These are phyloP conservation scores for Xylaria hypoxylon DNA, from an alignment of 2,329 filamentous ascomycete species.

Conservation along the genomic window DNA sequence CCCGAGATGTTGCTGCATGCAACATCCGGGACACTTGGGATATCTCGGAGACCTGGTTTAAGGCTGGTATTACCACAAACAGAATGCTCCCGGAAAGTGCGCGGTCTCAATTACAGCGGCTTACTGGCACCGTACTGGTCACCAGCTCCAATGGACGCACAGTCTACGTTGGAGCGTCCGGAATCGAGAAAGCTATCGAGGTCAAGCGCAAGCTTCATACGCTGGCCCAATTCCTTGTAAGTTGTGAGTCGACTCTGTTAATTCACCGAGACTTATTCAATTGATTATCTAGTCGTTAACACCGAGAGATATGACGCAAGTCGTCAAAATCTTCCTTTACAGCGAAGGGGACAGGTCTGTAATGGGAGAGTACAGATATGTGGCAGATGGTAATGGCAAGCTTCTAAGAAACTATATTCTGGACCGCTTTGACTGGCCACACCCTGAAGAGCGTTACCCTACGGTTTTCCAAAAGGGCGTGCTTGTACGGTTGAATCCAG, in stretches of 20 bases:
- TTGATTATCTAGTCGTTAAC: conserved; percentile 15
- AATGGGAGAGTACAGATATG: conserved; percentile 38
- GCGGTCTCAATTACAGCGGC: conserved; percentile 34
- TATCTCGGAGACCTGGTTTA: conserved; percentile 25
- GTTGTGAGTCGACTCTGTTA: conserved; percentile 22
- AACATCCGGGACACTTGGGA: conserved; percentile 33
- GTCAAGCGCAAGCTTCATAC: conserved; percentile 43
- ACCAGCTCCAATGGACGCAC: conserved; percentile 26
- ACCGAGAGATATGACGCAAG: conserved; percentile 3
- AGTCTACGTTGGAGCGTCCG: conserved; percentile 42
- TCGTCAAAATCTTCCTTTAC: conserved; percentile 40
- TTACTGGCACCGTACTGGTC: conserved; percentile 38
- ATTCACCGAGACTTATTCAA: background rate
- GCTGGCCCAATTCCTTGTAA: conserved; percentile 41
- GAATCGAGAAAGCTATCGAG: conserved; percentile 9
- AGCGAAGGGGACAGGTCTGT: conserved; percentile 37
- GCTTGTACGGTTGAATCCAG: conserved; percentile 32
- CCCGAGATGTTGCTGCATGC: conserved; percentile 36
- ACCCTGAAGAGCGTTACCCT: conserved; percentile 29
- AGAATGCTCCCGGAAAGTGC: conserved; percentile 27
- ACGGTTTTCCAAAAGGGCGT: conserved; percentile 36
- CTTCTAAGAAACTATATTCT: conserved; percentile 41
- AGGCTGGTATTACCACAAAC: conserved; percentile 13
- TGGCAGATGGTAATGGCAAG: conserved; percentile 30
- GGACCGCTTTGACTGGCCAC: conserved; percentile 37